A percentile compares a stretch with the other conserved stretches of the same genome.
Conservation (phyloP, 768 basidiomycete genomes). For the Agaricus sinodeliciosus region DNA sequence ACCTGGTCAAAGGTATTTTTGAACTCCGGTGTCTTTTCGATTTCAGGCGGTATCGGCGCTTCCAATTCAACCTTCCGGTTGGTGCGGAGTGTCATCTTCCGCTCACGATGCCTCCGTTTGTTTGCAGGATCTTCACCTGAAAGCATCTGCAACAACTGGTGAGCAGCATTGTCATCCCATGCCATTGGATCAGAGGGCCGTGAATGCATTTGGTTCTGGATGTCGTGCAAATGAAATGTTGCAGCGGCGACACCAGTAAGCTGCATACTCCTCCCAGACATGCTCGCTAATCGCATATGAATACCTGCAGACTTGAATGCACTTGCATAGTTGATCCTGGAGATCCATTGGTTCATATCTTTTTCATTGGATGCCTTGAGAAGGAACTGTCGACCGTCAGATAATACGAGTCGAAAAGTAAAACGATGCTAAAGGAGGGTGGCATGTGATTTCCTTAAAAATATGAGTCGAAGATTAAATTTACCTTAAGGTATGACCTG, state of each 20-base stretch:
- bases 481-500: slow-evolving; percentile 67
- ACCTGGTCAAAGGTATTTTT: slow-evolving; percentile 83
- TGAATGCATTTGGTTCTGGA: slow-evolving; percentile 35
- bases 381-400: slow-evolving; percentile 75
- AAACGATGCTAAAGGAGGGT: slow-evolving; percentile 44
- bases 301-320: slow-evolving; percentile 84
- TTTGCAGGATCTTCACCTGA: slow-evolving; percentile 22
- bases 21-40: slow-evolving; percentile 58
- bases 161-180: slow-evolving; percentile 39
- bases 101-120: slow-evolving; percentile 18
- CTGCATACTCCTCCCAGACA: slow-evolving; percentile 65
- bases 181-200: slow-evolving; percentile 20
- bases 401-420: slow-evolving; percentile 72
- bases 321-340: slow-evolving; percentile 89
- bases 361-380: slow-evolving; percentile 63
- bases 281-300: slow-evolving; percentile 67
- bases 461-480: slow-evolving; percentile 10
- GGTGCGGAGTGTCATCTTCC: slow-evolving; percentile 24
- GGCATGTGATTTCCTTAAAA: background rate
- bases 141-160: slow-evolving; percentile 36
- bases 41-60: slow-evolving; percentile 38
- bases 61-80: slow-evolving; percentile 31
- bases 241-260: slow-evolving; percentile 84
- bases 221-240: slow-evolving; percentile 71
- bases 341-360: slow-evolving; percentile 88